Evolutionary conservation across 768 basidiomycete genomes (phyloP).

Genomic region (Auricularia sp.): DNA sequence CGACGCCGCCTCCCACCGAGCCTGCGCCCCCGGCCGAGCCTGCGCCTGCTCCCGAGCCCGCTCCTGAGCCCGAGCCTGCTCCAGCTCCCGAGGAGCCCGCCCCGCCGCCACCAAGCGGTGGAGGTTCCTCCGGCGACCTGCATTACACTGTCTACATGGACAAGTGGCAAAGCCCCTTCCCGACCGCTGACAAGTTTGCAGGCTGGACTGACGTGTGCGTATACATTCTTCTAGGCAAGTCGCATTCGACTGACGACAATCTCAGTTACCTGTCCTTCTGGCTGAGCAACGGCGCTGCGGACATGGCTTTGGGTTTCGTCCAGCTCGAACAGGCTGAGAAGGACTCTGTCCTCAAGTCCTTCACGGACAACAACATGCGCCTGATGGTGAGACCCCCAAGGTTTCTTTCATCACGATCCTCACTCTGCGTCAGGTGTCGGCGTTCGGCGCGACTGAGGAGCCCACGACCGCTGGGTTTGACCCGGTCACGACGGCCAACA

Average conservation of each 20-base stretch:
- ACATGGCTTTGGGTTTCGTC: conserved; percentile 52
- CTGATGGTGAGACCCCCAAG: conserved; percentile 36
- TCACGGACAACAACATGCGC: conserved; percentile 37
- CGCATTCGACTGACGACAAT: neutral
- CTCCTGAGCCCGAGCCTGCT: too few relatives aligned
- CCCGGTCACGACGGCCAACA: neutral
- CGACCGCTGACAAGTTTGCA: neutral
- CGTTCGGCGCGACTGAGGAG: conserved; percentile 23
- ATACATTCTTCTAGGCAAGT: neutral
- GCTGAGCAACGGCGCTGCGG: conserved; percentile 35
- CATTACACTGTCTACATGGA: too few relatives aligned
- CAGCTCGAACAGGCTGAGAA: conserved; percentile 24
- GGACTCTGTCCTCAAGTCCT: conserved; percentile 17
- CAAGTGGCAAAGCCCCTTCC: neutral
- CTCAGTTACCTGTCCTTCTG: neutral
- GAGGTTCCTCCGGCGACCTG: too few relatives aligned
- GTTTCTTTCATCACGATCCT: conserved; percentile 1
- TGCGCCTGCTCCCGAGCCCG: too few relatives aligned
- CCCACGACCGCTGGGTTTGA: conserved; percentile 7
- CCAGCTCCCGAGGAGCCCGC: too few relatives aligned
- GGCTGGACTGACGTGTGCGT: neutral
- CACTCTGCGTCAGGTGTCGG: conserved; percentile 23
- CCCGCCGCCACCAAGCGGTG: too few relatives aligned
- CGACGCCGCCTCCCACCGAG: too few relatives aligned
- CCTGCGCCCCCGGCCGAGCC: too few relatives aligned